These are phyloP conservation scores for Boletus nobilissimus DNA, from an alignment of 1,284 basidiomycete genomes.

Conservation along the genomic window DNA sequence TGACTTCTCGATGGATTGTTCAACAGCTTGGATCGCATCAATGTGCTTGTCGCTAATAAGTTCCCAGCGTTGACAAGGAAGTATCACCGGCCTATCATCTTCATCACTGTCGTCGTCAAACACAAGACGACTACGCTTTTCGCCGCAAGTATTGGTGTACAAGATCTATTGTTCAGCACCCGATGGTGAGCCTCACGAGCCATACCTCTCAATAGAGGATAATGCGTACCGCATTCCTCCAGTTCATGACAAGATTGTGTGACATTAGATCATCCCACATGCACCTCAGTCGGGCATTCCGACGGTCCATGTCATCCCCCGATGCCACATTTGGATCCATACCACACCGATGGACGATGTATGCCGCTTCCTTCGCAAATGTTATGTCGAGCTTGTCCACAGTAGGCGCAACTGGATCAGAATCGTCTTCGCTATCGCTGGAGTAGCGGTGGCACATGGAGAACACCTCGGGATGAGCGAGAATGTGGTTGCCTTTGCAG, in stretches of 20 bases:
- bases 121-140: too few species aligned
- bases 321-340: constrained; percentile 38
- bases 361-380: constrained; percentile 14
- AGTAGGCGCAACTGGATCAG: background rate
- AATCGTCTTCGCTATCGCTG: too few species aligned
- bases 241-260: background rate
- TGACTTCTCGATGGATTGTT: too few species aligned
- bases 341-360: constrained; percentile 29
- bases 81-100: background rate
- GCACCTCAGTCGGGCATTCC: constrained; percentile 19
- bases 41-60: too few species aligned
- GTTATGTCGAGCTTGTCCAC: background rate
- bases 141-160: background rate
- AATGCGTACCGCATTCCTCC: constrained; percentile 21
- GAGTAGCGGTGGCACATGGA: too few species aligned
- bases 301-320: constrained; percentile 32
- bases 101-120: background rate
- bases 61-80: background rate
- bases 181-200: background rate
- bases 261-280: background rate
- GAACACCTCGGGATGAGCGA: background rate
- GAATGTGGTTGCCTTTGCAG: fast-evolving
- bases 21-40: too few species aligned
- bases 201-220: background rate
- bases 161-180: background rate